Conservation (phyloP, 2,329 filamentous ascomycete species). For the Knoxdaviesia proteae region DNA sequence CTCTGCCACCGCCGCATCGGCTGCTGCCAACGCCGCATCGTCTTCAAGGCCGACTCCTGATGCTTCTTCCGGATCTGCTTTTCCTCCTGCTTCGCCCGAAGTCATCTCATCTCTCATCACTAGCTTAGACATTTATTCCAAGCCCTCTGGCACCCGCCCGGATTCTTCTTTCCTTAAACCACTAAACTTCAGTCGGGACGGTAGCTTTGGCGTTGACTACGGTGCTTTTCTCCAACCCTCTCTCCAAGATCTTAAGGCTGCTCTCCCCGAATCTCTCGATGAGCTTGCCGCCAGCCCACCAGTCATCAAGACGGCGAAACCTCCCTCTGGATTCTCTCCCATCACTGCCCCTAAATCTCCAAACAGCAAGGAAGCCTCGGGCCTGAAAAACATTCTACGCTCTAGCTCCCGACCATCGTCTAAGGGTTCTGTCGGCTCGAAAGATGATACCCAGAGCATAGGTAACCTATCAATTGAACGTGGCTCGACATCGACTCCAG, state of each 20-base stretch:
- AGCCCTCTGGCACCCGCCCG: conserved; percentile 48
- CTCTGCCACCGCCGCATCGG: background rate
- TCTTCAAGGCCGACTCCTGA: conserved; percentile 5
- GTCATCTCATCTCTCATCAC: conserved; percentile 52
- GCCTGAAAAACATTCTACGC: conserved; percentile 39
- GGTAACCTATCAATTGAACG: conserved; percentile 44
- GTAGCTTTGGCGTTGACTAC: conserved; percentile 54
- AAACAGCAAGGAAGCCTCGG: conserved; percentile 12
- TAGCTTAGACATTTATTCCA: conserved; percentile 45
- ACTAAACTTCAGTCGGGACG: conserved; percentile 10
- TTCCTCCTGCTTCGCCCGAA: conserved; percentile 37
- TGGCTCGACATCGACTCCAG: conserved; percentile 22
- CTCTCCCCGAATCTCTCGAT: conserved; percentile 24
- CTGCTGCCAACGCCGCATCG: conserved; percentile 11
- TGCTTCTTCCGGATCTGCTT: conserved; percentile 7
- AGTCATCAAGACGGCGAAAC: conserved; percentile 62
- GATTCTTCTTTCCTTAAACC: conserved; percentile 16
- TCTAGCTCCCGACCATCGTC: conserved; percentile 38
- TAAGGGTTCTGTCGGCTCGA: conserved; percentile 31
- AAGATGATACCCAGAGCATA: conserved; percentile 38
- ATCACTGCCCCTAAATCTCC: conserved; percentile 36
- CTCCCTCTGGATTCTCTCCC: conserved; percentile 53
- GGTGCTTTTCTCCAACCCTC: conserved; percentile 36
- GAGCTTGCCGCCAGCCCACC: conserved; percentile 44
- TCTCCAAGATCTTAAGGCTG: conserved; percentile 20